Evolutionary conservation across 78 protist species (phyloP), one percentile per base, ranked within the genome.

Genomic region (Carpediemonas membranifera): DNA sequence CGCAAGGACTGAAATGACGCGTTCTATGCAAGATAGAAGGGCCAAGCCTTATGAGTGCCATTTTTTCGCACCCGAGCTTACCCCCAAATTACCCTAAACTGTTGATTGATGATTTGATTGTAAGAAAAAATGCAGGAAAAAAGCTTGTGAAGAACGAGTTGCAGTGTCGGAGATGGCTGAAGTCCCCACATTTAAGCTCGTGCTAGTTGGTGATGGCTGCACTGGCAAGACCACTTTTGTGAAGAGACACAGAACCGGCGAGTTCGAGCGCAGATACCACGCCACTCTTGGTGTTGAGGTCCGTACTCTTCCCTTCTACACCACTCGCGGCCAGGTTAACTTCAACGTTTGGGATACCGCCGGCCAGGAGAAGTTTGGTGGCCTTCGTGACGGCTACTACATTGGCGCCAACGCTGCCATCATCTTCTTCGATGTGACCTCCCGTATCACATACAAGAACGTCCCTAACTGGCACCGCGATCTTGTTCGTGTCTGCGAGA

Each of bases 291-390:
- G 81, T 18, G 86, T 81, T 7, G 77, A 89, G 37, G 98, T 96
- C 25, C 91, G 85, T 58, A 87, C 95, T 37, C 83, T 96, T 34
- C 14, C 0, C 27, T 94, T 94, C 87, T 75, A 81, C 84, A 96
- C 99, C 43, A 93, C 78, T 80, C 78, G 60, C 51, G 99, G 99
- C 51, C 65, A 59, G 36, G 73, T 96, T 63, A 1, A 30, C 34
- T 92, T 94, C 90, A 87, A 94, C 82, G 86, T 84, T 50, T 96
- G 99, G 99, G 99, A 96, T 74, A 96, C 99, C 5, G 98, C 98
- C 18, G 98, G 98, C n/a, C 99, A 93, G 84, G 99, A 96, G 84
- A 88, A 90, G 83, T 96, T 91, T 67, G 98, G 98, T 15, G 98
- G 97, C 25, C 80, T 94, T 30, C 88, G 98, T 56, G 98, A 93